Evolutionary conservation across 1,139 yeast genomes (phyloP).

Genomic region (Hyphopichia fennica): DNA sequence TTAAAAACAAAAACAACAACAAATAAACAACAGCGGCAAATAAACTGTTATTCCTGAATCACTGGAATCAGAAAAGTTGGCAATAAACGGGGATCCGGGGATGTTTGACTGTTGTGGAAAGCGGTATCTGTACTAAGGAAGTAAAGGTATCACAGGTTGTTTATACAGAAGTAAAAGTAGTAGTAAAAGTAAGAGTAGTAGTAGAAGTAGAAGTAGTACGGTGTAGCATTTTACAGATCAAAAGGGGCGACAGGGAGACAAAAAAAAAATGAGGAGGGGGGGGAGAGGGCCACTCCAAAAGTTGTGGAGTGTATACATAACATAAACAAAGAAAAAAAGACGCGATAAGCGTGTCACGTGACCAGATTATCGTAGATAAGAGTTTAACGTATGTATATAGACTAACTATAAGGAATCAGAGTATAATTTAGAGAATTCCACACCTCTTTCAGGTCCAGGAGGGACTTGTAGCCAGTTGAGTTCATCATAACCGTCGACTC

Average conservation of each 20-base stretch:
- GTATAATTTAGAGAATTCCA: constrained; percentile 54
- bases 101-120: too few relatives aligned
- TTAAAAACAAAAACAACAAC: too few relatives aligned
- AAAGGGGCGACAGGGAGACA: too few relatives aligned
- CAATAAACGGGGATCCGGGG: too few relatives aligned
- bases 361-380: neutral
- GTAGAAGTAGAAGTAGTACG: too few relatives aligned
- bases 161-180: too few relatives aligned
- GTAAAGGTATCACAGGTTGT: too few relatives aligned
- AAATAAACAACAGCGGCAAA: neutral
- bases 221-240: too few relatives aligned
- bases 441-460: constrained; percentile 55
- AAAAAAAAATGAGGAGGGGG: neutral
- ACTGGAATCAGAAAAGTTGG: too few relatives aligned
- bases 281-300: neutral
- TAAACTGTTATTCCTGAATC: too few relatives aligned
- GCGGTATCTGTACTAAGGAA: too few relatives aligned
- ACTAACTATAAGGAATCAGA: neutral
- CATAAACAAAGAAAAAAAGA: neutral
- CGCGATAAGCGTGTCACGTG: neutral
- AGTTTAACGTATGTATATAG: neutral
- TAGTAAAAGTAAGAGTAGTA: too few relatives aligned
- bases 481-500: constrained; percentile 55
- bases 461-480: constrained; percentile 81
- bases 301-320: neutral